Base-by-base conservation (phyloP, 176 grass and related monocot species). In the Oryza glaberrima region DNA sequence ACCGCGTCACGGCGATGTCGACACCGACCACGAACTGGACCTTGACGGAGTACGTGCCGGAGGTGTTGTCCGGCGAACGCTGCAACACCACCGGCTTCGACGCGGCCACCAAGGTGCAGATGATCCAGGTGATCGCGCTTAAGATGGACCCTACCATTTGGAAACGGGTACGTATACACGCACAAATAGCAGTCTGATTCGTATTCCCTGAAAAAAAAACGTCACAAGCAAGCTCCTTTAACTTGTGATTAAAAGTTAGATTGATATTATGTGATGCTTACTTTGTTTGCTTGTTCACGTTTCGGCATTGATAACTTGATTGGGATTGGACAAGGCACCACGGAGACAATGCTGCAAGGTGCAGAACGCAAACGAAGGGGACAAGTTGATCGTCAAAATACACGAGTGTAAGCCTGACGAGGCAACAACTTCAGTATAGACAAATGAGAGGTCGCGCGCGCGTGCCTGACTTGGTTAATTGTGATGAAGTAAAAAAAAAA, bases 261-360 rank as follows among this genome's bases (percentile, higher is more conserved):
- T 35, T 75, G 19, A 38, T 36, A 19, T n/a, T 3, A 26, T 26
- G 22, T 12, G 44, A 46, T 73, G 48, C 73, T 58, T n/a, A 11
- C 36, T 26, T 72, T 61, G 6, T 58, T 60, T 13, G 32, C 61
- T 52, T 69, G 3, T 77, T 70, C 28, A 56, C 15, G 10, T 81
- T 73, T 67, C 20, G 8, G 11, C 71, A 15, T 14, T 49, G 47
- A 49, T 49, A 14, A 17, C 8, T 73, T 69, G 36, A 25, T 67
- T 69, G 32, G 44, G 10, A 22, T 4, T 38, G 69, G 10, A 72
- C 69, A 72, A 94, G 88, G 88, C 88, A 34, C 88, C 79, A 25
- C 77, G 88, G 77, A 77, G 92, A 51, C 79, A 91, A 30, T 91
- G 92, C 26, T 94, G 92, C 30, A 77, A 19, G 58, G 46, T 40